Evolutionary conservation across 2,329 filamentous ascomycete genomes (phyloP).

Genomic region (Alternaria postmessia): DNA sequence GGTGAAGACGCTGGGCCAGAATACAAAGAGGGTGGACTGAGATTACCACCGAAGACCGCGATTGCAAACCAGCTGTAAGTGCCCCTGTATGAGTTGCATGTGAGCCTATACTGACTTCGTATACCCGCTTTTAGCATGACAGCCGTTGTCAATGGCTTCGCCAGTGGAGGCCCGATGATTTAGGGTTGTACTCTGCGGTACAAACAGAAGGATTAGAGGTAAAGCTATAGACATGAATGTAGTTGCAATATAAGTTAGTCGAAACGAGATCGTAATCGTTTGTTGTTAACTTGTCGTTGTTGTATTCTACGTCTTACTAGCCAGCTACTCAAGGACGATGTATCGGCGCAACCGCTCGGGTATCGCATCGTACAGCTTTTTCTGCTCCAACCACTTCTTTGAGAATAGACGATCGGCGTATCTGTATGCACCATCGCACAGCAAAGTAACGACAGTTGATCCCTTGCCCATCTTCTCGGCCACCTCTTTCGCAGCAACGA

Average conservation of each 20-base stretch:
- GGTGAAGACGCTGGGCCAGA: slow-evolving; percentile 69
- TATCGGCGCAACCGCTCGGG: slow-evolving; percentile 90
- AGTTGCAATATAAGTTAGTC: slow-evolving; percentile 1
- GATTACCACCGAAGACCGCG: slow-evolving; percentile 83
- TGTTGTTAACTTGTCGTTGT: slow-evolving; percentile 10
- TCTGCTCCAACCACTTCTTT: slow-evolving; percentile 85
- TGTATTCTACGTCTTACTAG: slow-evolving; percentile 2
- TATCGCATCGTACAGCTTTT: slow-evolving; percentile 81
- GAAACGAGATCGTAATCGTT: slow-evolving; percentile 11
- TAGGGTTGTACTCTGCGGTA: slow-evolving; percentile 21
- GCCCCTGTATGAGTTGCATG: not conserved
- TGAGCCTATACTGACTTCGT: not conserved
- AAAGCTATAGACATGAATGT: slow-evolving; percentile 3
- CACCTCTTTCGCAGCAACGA: slow-evolving; percentile 92
- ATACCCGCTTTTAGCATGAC: slow-evolving; percentile 60
- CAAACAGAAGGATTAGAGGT: not conserved
- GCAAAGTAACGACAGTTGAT: slow-evolving; percentile 88
- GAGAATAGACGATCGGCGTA: slow-evolving; percentile 96
- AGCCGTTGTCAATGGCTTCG: slow-evolving; percentile 79
- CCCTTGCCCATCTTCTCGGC: slow-evolving; percentile 89
- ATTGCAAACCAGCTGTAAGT: slow-evolving; percentile 82
- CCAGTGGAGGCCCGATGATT: slow-evolving; percentile 60
- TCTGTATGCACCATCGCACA: slow-evolving; percentile 96
- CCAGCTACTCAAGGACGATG: slow-evolving; percentile 78
- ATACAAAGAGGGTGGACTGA: slow-evolving; percentile 79